Evolutionary conservation across 2,329 filamentous ascomycete genomes (phyloP).

Genomic region (Capronia americana): DNA sequence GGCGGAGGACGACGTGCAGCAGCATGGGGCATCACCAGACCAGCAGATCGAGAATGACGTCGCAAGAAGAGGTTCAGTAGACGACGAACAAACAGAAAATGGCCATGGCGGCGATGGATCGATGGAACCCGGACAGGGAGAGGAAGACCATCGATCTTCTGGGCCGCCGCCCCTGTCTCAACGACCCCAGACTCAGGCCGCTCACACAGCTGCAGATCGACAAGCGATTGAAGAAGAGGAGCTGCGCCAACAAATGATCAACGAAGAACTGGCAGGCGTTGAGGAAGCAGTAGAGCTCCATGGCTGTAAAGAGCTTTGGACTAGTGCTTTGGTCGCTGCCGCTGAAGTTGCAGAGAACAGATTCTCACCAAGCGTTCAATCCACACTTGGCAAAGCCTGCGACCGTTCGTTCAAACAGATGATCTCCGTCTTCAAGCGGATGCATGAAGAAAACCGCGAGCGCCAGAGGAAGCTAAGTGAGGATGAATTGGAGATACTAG

Average conservation of each 20-base stretch:
- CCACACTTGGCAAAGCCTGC: slow-evolving; percentile 24
- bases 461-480: background rate
- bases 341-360: slow-evolving; percentile 19
- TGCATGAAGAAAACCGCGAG: background rate
- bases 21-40: background rate
- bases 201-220: slow-evolving; percentile 21
- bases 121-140: background rate
- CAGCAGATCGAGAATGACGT: background rate
- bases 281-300: slow-evolving; percentile 36
- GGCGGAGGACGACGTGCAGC: background rate
- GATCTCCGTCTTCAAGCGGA: slow-evolving; percentile 16
- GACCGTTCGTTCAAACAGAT: slow-evolving; percentile 20
- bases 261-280: slow-evolving; percentile 33
- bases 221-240: slow-evolving; percentile 24
- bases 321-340: slow-evolving; percentile 30
- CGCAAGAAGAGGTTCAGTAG: background rate
- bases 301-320: slow-evolving; percentile 40
- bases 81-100: background rate
- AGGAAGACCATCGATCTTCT: background rate
- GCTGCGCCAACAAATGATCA: slow-evolving; percentile 16
- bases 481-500: slow-evolving; percentile 7
- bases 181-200: slow-evolving; percentile 27
- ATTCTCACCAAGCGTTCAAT: slow-evolving; percentile 15
- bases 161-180: slow-evolving; percentile 10
- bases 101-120: background rate